These are phyloP conservation scores for Hypoxylon perforatum DNA, from an alignment of 495 filamentous ascomycete genomes.

Conservation along the genomic window DNA sequence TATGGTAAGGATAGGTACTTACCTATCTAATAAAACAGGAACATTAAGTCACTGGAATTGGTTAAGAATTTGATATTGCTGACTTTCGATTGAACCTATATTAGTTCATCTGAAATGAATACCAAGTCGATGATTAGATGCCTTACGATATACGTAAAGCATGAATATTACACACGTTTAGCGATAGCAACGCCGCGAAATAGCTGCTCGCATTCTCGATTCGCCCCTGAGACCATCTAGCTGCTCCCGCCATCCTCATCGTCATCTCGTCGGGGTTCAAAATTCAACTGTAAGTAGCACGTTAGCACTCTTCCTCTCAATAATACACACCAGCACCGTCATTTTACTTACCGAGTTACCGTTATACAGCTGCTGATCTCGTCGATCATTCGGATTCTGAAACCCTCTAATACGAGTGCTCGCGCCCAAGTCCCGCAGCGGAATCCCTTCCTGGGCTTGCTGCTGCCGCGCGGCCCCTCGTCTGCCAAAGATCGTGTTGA, in stretches of 20 bases:
- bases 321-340: background rate
- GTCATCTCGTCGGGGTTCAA: slow-evolving; percentile 74
- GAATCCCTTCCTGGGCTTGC: slow-evolving; percentile 13
- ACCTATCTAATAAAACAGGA: too few relatives aligned
- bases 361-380: slow-evolving; percentile 81
- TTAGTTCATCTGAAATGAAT: too few relatives aligned
- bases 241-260: slow-evolving; percentile 52
- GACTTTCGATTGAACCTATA: too few relatives aligned
- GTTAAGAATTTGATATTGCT: too few relatives aligned
- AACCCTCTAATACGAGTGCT: slow-evolving; percentile 42
- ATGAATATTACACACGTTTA: too few relatives aligned
- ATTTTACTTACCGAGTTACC: slow-evolving; percentile 79
- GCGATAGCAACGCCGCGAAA: too few relatives aligned
- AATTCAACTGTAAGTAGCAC: slow-evolving; percentile 68
- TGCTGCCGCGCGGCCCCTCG: slow-evolving; percentile 19
- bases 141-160: too few relatives aligned
- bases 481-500: slow-evolving; percentile 48
- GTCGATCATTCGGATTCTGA: slow-evolving; percentile 35
- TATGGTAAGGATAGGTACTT: too few relatives aligned
- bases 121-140: too few relatives aligned
- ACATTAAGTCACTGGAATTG: too few relatives aligned
- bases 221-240: background rate
- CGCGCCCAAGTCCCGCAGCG: slow-evolving; percentile 17
- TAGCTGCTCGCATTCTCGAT: background rate
- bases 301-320: slow-evolving; percentile 20